Conservation (phyloP, 805 yeast species). For the Starmerella ratchasimensis region DNA sequence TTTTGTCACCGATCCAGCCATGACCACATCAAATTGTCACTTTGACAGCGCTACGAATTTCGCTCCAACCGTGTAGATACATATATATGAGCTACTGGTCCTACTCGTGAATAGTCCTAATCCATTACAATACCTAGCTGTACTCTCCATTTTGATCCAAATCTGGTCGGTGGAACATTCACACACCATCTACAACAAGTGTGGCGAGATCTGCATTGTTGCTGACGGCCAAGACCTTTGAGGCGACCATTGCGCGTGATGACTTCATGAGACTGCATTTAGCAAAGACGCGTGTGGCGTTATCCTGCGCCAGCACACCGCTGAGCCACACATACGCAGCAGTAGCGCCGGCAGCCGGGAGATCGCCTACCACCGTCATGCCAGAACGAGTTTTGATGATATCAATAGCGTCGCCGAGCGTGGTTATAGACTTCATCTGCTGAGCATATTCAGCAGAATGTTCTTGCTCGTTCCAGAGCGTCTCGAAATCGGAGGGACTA, state of each 20-base stretch:
- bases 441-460: slow-evolving; percentile 56
- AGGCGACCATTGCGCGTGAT: slow-evolving; percentile 33
- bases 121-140: too few species aligned
- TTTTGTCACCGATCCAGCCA: too few species aligned
- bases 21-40: too few species aligned
- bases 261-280: slow-evolving; percentile 32
- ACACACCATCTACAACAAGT: slow-evolving; percentile 33
- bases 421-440: slow-evolving; percentile 39
- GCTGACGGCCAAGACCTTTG: slow-evolving; percentile 33
- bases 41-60: too few species aligned
- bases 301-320: slow-evolving; percentile 36
- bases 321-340: slow-evolving; percentile 59
- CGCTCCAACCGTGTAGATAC: too few species aligned
- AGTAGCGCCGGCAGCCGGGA: slow-evolving; percentile 39
- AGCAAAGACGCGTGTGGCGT: slow-evolving; percentile 36
- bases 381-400: slow-evolving; percentile 41
- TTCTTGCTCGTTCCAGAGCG: slow-evolving; percentile 14
- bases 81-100: too few species aligned
- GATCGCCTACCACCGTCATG: slow-evolving; percentile 64
- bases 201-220: slow-evolving; percentile 35
- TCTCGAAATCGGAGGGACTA: slow-evolving; percentile 33
- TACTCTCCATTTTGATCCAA: too few species aligned
- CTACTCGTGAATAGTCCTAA: too few species aligned
- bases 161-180: too few species aligned
- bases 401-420: slow-evolving; percentile 43